Evolutionary conservation across 108 stramenopile genomes (phyloP), one percentile per base, ranked within the genome.

Genomic region (Pseudonitzschia multiseries): DNA sequence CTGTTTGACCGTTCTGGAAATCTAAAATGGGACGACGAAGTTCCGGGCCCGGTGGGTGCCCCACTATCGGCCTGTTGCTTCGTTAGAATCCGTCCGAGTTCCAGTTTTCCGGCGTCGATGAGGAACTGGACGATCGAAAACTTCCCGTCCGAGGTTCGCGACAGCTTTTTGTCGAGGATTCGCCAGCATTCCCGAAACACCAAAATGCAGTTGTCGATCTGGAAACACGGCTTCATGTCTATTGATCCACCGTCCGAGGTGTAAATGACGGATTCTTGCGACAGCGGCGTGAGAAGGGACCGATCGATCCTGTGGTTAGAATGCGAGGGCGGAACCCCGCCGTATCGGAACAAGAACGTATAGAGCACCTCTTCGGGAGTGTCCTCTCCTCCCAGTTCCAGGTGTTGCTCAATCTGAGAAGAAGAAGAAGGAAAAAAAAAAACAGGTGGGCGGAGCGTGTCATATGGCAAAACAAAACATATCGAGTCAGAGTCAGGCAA

Each of bases 341-440:
- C 80, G 69, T 84, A 88, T 15, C 87, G 82, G 64, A 75, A 84
- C 0, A 88, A 73, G 68, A 88, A 86, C 15, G 72, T 72, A 17
- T 83, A 33, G 17, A 88, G 65, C 8, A 79, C 52, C 56, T 84
- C 85, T 26, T 53, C 84, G 50, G 88, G 73, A 61, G 32, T 43
- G 51, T 78, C 84, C 20, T 46, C 46, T 61, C 78, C 89, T 54
- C 86, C 89, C 71, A 62, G 71, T 24, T 31, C 62, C 46, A 81
- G 72, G 57, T 81, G 90, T 41, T 63, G 56, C 56, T 87, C 72
- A 24, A 83, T 46, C 75, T 80, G 41, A 9, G 13, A n/a, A n/a
- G n/a, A n/a, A n/a, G 29, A 17, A 31, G 43, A 6, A 27, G 17
- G 46, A 18, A n/a, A n/a, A n/a, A n/a, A n/a, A n/a, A n/a, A n/a